Conservation (phyloP, 2,329 filamentous ascomycete genomes). For the Fulvia fulva region DNA sequence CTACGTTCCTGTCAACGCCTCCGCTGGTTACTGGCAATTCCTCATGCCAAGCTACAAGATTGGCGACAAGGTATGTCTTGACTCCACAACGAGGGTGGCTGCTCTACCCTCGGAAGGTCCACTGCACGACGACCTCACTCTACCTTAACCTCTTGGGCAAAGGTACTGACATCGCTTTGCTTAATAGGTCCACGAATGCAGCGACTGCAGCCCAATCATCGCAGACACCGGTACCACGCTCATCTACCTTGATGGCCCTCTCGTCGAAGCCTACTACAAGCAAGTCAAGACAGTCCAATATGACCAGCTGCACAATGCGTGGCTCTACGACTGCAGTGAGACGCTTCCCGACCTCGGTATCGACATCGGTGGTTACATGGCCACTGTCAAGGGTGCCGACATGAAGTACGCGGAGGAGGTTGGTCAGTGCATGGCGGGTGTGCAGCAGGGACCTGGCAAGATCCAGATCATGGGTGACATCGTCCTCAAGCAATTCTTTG, state of each 20-base stretch:
- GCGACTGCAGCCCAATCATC: conserved; percentile 38
- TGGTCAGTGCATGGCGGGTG: conserved; percentile 62
- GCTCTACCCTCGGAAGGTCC: too few species aligned
- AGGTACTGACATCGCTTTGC: conserved; percentile 30
- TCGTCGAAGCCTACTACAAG: conserved; percentile 40
- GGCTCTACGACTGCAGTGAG: conserved; percentile 42
- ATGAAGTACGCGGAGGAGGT: conserved; percentile 51
- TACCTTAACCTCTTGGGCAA: too few species aligned
- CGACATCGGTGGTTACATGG: conserved; percentile 51
- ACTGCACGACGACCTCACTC: too few species aligned
- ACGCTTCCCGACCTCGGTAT: conserved; percentile 46
- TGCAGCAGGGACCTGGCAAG: conserved; percentile 51
- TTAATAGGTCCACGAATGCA: conserved; percentile 42
- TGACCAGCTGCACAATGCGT: conserved; percentile 39
- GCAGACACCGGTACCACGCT: conserved; percentile 59
- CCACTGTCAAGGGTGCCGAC: conserved; percentile 33
- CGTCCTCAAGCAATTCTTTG: conserved; percentile 58
- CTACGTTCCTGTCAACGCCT: conserved; percentile 59
- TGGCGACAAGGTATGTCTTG: conserved; percentile 40
- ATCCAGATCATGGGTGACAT: conserved; percentile 63
- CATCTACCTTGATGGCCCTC: conserved; percentile 54
- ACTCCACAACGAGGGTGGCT: too few species aligned
- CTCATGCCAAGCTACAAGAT: conserved; percentile 54
- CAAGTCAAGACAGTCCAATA: conserved; percentile 38
- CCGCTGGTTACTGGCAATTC: conserved; percentile 60